Evolutionary conservation across 2,329 filamentous ascomycete species (phyloP).

Genomic region (Apiospora hydei): DNA sequence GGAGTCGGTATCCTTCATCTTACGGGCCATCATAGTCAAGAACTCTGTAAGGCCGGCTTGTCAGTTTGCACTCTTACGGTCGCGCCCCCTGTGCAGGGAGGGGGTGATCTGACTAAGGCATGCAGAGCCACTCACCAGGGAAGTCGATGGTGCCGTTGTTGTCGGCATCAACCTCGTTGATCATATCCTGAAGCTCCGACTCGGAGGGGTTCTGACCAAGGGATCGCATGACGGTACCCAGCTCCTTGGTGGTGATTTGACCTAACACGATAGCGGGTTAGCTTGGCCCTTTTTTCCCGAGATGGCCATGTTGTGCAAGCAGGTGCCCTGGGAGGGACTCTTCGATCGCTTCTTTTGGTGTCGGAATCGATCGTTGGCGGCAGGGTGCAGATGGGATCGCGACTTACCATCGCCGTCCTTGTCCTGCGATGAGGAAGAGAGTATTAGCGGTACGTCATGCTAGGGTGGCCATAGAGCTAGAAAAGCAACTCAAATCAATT

Average conservation of each 20-base stretch:
- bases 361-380: neutral
- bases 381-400: conserved; percentile 21
- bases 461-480: neutral
- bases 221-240: conserved; percentile 90
- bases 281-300: neutral
- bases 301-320: neutral
- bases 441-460: conserved; percentile 36
- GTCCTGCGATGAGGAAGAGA: conserved; percentile 62
- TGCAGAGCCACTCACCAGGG: conserved; percentile 66
- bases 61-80: neutral
- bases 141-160: conserved; percentile 95
- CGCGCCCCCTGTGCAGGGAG: conserved; percentile 15
- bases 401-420: conserved; percentile 88
- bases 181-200: conserved; percentile 92
- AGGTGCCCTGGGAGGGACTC: neutral
- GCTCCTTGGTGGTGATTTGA: conserved; percentile 91
- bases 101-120: neutral
- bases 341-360: neutral
- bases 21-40: conserved; percentile 91
- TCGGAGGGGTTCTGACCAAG: conserved; percentile 90
- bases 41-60: conserved; percentile 66
- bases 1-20: conserved; percentile 93
- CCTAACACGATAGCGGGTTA: conserved; percentile 55
- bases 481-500: conserved; percentile 3
- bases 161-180: conserved; percentile 91